A percentile compares a stretch with the other conserved stretches of the same genome.
Conservation (phyloP, 192 early-diverging fungal species). For the Polychytrium aggregatum region DNA sequence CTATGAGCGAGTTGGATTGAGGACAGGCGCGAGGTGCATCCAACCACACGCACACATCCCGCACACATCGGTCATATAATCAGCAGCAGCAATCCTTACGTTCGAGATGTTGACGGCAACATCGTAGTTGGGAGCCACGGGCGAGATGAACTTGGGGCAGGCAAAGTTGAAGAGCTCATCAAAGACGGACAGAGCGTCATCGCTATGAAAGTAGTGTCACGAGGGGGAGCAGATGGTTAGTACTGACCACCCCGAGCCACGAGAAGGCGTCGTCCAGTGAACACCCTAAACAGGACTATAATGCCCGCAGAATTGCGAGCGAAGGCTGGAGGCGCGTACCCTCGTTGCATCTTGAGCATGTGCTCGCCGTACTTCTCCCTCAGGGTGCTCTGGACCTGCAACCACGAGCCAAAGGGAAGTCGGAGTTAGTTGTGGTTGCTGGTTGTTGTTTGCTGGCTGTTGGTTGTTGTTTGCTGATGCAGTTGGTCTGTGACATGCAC, state of each 20-base stretch:
- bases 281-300: too few relatives aligned
- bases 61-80: too few relatives aligned
- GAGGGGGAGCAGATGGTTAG: too few relatives aligned
- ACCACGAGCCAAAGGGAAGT: too few relatives aligned
- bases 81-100: too few relatives aligned
- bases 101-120: conserved; percentile 30
- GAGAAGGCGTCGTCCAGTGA: too few relatives aligned
- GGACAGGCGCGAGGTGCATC: too few relatives aligned
- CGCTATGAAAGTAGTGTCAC: conserved; percentile 41
- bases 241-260: too few relatives aligned
- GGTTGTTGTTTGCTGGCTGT: neutral
- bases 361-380: conserved; percentile 93
- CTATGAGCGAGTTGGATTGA: too few relatives aligned
- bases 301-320: too few relatives aligned
- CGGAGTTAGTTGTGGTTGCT: neutral
- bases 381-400: conserved; percentile 59
- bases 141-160: conserved; percentile 92
- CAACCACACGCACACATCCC: too few relatives aligned
- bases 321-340: conserved; percentile 33
- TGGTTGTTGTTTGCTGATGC: neutral
- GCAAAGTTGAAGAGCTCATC: conserved; percentile 86
- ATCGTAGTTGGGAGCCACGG: conserved; percentile 76
- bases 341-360: conserved; percentile 73
- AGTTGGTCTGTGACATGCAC: neutral
- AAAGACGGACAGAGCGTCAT: conserved; percentile 68